Evolutionary conservation across 768 basidiomycete species (phyloP), one percentile per base, ranked within the genome.

Genomic region (Phanerodontia chrysosporium): DNA sequence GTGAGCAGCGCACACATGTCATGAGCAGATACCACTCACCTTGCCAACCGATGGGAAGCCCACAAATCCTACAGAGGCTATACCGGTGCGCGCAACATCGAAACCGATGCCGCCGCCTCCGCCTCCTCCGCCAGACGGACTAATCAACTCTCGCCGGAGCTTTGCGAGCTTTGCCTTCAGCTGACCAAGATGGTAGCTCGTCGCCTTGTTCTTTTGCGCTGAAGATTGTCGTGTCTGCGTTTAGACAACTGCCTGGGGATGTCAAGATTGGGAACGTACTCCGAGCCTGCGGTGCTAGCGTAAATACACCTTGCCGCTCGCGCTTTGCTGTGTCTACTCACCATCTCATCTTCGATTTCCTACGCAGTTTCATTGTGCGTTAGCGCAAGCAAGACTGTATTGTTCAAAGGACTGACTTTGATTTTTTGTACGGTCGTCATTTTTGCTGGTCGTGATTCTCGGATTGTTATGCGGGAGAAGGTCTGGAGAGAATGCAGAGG

Each of bases 151-250:
- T 58, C 97, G 84, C 62, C 93, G 83, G 48, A 98, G 88, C 72
- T 99, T 99, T 51, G 97, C 97, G 54, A 99, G 86, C 73, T 99
- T 99, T 58, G 97, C 96, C 74, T 98, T 98, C 72, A 98, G 86
- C 77, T 95, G 92, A 55, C 95, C 95, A 60, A 97, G 76, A 78
- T 96, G 95, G 74, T 95, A 95, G 77, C 92, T 93, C 65, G 91
- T 93, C 77, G 91, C 91, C 84, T 94, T 94, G 75, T 94, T 94
- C 74, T 94, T 94, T 80, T 94, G 92, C 69, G 92, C 92, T 94
- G 73, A n/a, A 65, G 49, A 54, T 53, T 59, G 58, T 51, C 46
- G 46, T 25, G 18, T 4, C 36, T 48, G 30, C 48, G 56, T 63
- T 60, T 44, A 62, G 59, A 65, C 30, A 64, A 54, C 42, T 58